These are phyloP conservation scores for Blumeria hordei DNA, from an alignment of 2,329 filamentous ascomycete genomes.

Conservation along the genomic window DNA sequence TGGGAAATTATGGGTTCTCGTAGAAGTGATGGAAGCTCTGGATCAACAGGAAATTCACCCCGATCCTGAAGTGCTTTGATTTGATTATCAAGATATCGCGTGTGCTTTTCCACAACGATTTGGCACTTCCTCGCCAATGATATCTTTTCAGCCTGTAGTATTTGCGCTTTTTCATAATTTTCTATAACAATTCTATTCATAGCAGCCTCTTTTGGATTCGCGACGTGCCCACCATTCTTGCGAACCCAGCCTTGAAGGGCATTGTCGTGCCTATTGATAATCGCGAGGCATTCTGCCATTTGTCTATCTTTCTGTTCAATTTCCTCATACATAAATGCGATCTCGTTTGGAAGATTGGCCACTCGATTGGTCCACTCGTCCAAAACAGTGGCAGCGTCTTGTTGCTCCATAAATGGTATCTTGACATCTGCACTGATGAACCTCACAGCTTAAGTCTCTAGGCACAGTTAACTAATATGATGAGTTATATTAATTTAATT, in stretches of 20 bases:
- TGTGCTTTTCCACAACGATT: constrained; percentile 34
- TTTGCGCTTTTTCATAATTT: constrained; percentile 42
- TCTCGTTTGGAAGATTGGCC: constrained; percentile 59
- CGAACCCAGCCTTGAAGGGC: constrained; percentile 67
- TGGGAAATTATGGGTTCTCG: constrained; percentile 27
- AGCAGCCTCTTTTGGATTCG: constrained; percentile 51
- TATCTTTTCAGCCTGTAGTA: constrained; percentile 53
- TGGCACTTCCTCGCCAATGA: constrained; percentile 40
- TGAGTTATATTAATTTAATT: no score
- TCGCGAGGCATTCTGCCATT: constrained; percentile 41
- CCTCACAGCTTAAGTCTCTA: constrained; percentile 28
- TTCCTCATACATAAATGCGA: constrained; percentile 64
- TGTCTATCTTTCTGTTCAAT: constrained; percentile 56
- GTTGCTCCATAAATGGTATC: constrained; percentile 35
- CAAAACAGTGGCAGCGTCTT: constrained; percentile 44
- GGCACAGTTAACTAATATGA: constrained; percentile 22
- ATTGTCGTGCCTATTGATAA: constrained; percentile 46
- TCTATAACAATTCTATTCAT: constrained; percentile 41
- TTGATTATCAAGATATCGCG: constrained; percentile 34
- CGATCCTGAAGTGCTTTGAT: constrained; percentile 37
- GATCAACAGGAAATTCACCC: constrained; percentile 24
- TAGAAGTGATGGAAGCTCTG: constrained; percentile 37
- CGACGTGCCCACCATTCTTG: constrained; percentile 44
- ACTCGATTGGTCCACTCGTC: constrained; percentile 57
- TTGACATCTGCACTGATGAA: constrained; percentile 5